Conservation (phyloP, 225 moss, liverwort and hornwort species). For the Physcomitrellopsis africana region DNA sequence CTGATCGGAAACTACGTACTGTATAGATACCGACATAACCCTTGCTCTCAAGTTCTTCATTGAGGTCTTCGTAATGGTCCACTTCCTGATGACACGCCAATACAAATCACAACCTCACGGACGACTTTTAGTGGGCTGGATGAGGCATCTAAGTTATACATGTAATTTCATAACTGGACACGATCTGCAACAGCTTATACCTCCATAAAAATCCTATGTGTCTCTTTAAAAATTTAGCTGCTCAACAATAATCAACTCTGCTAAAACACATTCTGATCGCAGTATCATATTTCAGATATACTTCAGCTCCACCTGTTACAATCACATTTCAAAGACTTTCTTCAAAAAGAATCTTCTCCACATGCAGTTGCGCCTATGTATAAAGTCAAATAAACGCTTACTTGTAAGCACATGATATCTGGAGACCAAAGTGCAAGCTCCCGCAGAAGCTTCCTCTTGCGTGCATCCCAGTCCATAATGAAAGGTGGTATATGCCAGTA, state of each 20-base stretch:
- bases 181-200: slow-evolving; percentile 31
- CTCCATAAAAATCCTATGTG: slow-evolving; percentile 39
- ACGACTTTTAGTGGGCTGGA: neutral
- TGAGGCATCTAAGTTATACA: neutral
- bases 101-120: neutral
- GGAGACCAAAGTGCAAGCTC: slow-evolving; percentile 87
- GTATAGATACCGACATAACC: slow-evolving; percentile 65
- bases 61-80: slow-evolving; percentile 63
- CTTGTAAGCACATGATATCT: slow-evolving; percentile 96
- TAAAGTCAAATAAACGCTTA: slow-evolving; percentile 38
- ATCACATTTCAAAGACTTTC: slow-evolving; percentile 36
- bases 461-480: slow-evolving; percentile 75
- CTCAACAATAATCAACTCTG: slow-evolving; percentile 41
- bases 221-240: slow-evolving; percentile 31
- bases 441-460: slow-evolving; percentile 73
- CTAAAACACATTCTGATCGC: slow-evolving; percentile 29
- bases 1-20: slow-evolving; percentile 34
- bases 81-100: slow-evolving; percentile 55
- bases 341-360: slow-evolving; percentile 40
- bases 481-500: slow-evolving; percentile 72
- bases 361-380: slow-evolving; percentile 34
- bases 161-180: neutral
- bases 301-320: slow-evolving; percentile 34
- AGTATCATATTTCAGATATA: slow-evolving; percentile 32
- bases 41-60: slow-evolving; percentile 46